Evolutionary conservation across 306 rosid species (phyloP), one percentile per base, ranked within the genome.

Genomic region (Lathyrus sativus): DNA sequence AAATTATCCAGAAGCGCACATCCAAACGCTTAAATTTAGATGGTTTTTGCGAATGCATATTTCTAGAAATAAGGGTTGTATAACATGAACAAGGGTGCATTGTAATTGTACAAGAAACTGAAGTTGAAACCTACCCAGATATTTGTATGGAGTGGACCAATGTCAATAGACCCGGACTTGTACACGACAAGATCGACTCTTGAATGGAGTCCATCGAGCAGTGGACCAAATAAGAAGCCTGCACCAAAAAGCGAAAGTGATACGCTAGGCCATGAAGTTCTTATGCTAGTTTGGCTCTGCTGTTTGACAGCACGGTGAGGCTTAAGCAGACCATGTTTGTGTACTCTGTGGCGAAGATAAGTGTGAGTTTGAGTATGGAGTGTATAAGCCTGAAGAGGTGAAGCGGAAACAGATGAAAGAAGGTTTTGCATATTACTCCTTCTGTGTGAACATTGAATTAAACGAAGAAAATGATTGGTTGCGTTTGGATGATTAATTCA

Each of bases 171-270:
- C 0, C 89, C 89, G 0, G 72, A 80, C 31, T 81, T 66, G 70
- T 92, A 92, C 0, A 75, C 91, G 3, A 89, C 85, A 17, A 89
- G 96, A 67, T 85, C 76, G 13, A 92, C 96, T 64, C 91, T 73
- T 1, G 98, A 92, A 75, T 92, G 95, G 64, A 89, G 85, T 12
- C 95, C 96, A 65, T 89, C 98, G 17, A 92, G 68, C 59, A 92
- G 80, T 50, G 96, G 89, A 54, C 98, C 98, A 2, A 88, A 6
- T 19, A 79, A 28, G 83, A 86, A 85, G 33, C 96, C 96, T 0
- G 90, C 44, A 29, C 88, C 85, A 48, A 89, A 92, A 35, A 89
- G 89, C 12, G 88, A 69, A 17, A 85, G 54, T 6, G 92, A 75
- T 12, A 89, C 68, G 11, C 65, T 66, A 22, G 81, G 88, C 95